Evolutionary conservation across 352 stramenopile species (phyloP), one percentile per base, ranked within the genome.

Genomic region (Phytopythium oedochilum): DNA sequence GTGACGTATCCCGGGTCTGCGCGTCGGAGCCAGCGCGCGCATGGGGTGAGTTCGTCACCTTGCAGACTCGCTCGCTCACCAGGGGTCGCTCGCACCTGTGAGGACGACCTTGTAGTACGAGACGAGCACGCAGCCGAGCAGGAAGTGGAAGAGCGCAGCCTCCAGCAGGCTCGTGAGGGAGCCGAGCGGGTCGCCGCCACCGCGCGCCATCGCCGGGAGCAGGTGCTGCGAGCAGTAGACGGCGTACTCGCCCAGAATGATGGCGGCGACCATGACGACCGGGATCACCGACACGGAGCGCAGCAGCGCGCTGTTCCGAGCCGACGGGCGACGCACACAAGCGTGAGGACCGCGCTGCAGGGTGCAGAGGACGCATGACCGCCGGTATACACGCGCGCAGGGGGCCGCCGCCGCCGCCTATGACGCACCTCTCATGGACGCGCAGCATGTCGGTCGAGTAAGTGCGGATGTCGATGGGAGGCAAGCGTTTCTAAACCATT

Each of bases 1-100:
- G 80, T 92, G 45, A 94, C 78, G 55, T 91, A 93, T 50, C 85
- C 85, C 5, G 85, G 85, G 49, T 94, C 85, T 92, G 22, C 36
- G 44, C 23, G 46, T 12, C 14, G 28, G 14, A 39, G 20, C 18
- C 36, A 36, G 8, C 18, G n/a, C n/a, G n/a, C n/a, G n/a, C n/a
- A n/a, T n/a, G n/a, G n/a, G n/a, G n/a, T n/a, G n/a, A n/a, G n/a
- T n/a, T n/a, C n/a, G n/a, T n/a, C n/a, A n/a, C n/a, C n/a, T n/a
- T n/a, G n/a, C n/a, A n/a, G n/a, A n/a, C n/a, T n/a, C n/a, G n/a
- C n/a, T n/a, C n/a, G n/a, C n/a, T n/a, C n/a, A n/a, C n/a, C n/a
- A n/a, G n/a, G n/a, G n/a, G n/a, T n/a, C n/a, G n/a, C n/a, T n/a
- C 55, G 10, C 60, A 92, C 84, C 84, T 70, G 81, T 92, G 12